Conservation (phyloP, 1,139 yeast genomes). For the Insectozyma bohioensis region DNA sequence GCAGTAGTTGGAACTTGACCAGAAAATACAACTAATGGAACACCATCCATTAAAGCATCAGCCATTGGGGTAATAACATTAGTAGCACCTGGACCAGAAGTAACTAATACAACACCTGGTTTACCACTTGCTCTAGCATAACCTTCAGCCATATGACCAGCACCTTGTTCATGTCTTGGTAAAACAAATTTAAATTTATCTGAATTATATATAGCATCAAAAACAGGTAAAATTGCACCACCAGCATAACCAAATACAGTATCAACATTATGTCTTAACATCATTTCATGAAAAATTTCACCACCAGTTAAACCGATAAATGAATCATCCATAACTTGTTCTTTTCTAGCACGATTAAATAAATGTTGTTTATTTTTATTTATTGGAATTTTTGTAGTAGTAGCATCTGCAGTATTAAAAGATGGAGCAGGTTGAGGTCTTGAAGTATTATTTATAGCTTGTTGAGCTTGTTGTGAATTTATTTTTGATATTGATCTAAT, state of each 20-base stretch:
- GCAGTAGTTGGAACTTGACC: slow-evolving; percentile 97
- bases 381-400: slow-evolving; percentile 8
- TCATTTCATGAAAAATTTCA: slow-evolving; percentile 97
- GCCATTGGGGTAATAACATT: slow-evolving; percentile 97
- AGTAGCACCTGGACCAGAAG: slow-evolving; percentile 99
- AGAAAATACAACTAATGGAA: slow-evolving; percentile 94
- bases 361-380: slow-evolving; percentile 8
- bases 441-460: slow-evolving; percentile 20
- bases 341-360: slow-evolving; percentile 8
- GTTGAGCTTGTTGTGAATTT: slow-evolving; percentile 35
- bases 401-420: slow-evolving; percentile 29
- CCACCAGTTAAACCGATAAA: slow-evolving; percentile 96
- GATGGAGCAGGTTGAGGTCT: slow-evolving; percentile 44
- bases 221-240: slow-evolving; percentile 97
- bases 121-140: slow-evolving; percentile 94
- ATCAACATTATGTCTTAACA: slow-evolving; percentile 93
- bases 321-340: slow-evolving; percentile 65
- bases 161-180: slow-evolving; percentile 99
- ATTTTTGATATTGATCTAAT: slow-evolving; percentile 35
- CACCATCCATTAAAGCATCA: slow-evolving; percentile 96
- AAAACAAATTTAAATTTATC: slow-evolving; percentile 84
- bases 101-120: slow-evolving; percentile 97
- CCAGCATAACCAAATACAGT: slow-evolving; percentile 96
- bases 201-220: slow-evolving; percentile 93
- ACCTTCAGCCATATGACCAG: slow-evolving; percentile 99